phyloP scores from a whole-genome alignment of 352 stramenopile species.

The Pythium apleroticum region DNA sequence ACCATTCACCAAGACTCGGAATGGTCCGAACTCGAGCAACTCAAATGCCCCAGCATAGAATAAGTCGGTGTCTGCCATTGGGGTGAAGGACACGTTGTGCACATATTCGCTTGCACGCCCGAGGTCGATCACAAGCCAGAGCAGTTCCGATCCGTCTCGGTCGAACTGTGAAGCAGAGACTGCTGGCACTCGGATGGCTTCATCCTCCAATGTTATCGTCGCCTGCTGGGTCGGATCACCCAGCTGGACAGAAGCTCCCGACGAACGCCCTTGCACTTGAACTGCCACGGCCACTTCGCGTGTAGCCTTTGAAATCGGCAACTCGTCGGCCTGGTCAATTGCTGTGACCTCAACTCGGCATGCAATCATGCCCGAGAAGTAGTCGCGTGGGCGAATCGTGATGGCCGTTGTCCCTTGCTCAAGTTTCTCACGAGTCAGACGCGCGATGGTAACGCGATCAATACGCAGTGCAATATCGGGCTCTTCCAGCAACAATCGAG shows the following conservation, averaged over 20 bases:
- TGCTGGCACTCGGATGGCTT: neutral
- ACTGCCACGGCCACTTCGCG: neutral
- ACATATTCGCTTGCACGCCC: conserved; percentile 1
- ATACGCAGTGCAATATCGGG: neutral
- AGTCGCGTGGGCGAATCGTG: conserved; percentile 24
- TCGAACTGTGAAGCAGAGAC: conserved; percentile 21
- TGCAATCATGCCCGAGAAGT: conserved; percentile 34
- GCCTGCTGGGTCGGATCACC: neutral
- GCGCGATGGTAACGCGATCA: neutral
- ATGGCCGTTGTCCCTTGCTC: conserved; percentile 14
- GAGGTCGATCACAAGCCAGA: conserved; percentile 23
- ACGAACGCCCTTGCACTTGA: conserved; percentile 2
- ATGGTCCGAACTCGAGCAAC: neutral
- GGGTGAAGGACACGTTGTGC: conserved; percentile 27
- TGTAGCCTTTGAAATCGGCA: neutral
- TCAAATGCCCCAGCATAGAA: neutral
- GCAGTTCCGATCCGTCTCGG: conserved; percentile 22
- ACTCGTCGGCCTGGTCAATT: conserved; percentile 20
- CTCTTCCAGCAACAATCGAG: neutral
- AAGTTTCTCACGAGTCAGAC: neutral
- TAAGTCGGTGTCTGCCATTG: neutral
- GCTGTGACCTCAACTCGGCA: conserved; percentile 25
- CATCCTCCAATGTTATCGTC: conserved; percentile 14
- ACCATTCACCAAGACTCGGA: conserved; percentile 1
- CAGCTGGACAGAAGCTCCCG: neutral